These are phyloP conservation scores for Pythium aphanidermatum DNA, from an alignment of 352 stramenopile genomes.

Conservation along the genomic window DNA sequence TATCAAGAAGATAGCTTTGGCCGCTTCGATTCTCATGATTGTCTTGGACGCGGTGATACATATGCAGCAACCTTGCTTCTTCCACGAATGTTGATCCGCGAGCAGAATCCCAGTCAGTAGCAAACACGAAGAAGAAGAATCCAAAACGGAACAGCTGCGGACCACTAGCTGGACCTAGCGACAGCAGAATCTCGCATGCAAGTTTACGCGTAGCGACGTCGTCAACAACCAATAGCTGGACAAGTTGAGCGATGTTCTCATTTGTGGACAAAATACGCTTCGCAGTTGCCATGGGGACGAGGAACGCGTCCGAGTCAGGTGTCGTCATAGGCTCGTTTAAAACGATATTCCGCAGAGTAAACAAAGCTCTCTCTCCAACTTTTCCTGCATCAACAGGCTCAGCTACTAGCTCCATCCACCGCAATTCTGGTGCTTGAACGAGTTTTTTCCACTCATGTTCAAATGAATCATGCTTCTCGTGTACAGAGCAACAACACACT, in stretches of 20 bases:
- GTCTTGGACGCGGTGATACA: slow-evolving; percentile 56
- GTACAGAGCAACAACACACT: slow-evolving; percentile 67
- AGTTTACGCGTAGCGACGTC: slow-evolving; percentile 38
- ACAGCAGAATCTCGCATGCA: slow-evolving; percentile 60
- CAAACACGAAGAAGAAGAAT: slow-evolving; percentile 74
- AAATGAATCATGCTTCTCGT: slow-evolving; percentile 22
- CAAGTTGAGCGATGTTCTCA: slow-evolving; percentile 39
- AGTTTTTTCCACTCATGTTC: slow-evolving; percentile 58
- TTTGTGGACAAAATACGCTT: slow-evolving; percentile 50
- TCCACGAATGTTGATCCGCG: slow-evolving; percentile 39
- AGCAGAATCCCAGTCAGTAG: slow-evolving; percentile 15
- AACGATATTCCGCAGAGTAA: slow-evolving; percentile 59
- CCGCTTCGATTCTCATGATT: slow-evolving; percentile 34
- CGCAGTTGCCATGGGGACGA: slow-evolving; percentile 50
- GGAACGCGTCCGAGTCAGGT: slow-evolving; percentile 18
- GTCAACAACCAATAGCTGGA: slow-evolving; percentile 65
- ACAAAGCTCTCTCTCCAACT: slow-evolving; percentile 42
- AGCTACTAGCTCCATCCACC: slow-evolving; percentile 74
- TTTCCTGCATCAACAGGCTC: slow-evolving; percentile 40
- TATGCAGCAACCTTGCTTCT: slow-evolving; percentile 53
- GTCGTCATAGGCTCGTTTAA: slow-evolving; percentile 35
- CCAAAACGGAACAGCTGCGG: slow-evolving; percentile 54
- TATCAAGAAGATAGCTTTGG: slow-evolving; percentile 62
- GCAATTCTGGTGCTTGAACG: slow-evolving; percentile 60
- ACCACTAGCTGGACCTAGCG: slow-evolving; percentile 34